These are phyloP conservation scores for Mortierella sp. DNA, from an alignment of 371 early-diverging fungal species.

Conservation along the genomic window DNA sequence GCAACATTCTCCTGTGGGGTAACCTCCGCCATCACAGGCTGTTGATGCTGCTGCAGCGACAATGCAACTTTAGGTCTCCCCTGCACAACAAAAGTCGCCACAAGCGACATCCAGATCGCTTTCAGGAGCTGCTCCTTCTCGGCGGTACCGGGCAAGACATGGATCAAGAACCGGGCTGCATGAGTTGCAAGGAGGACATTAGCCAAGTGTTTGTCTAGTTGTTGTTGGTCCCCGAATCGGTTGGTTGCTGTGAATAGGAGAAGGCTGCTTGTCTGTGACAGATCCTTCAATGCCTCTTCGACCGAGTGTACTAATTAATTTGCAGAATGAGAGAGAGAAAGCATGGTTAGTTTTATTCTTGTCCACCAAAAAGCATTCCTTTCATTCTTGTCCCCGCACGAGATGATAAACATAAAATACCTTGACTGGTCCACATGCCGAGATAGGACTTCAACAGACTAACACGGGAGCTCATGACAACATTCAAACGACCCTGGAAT, in stretches of 20 bases:
- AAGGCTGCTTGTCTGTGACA: constrained; percentile 42
- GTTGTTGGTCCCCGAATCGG: constrained; percentile 48
- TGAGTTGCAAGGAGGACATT: constrained; percentile 45
- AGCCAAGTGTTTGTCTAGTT: constrained; percentile 45
- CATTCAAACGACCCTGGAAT: constrained; percentile 46
- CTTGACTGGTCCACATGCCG: constrained; percentile 50
- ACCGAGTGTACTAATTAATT: constrained; percentile 35
- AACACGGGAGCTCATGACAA: constrained; percentile 52
- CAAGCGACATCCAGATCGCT: constrained; percentile 53
- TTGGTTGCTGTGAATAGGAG: constrained; percentile 46
- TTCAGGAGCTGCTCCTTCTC: constrained; percentile 43
- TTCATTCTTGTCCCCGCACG: background rate
- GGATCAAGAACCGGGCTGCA: constrained; percentile 44
- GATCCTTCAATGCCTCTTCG: constrained; percentile 39
- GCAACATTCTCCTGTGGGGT: constrained; percentile 15
- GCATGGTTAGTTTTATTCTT: background rate
- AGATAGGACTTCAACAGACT: constrained; percentile 52
- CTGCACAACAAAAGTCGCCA: constrained; percentile 49
- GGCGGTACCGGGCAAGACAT: constrained; percentile 22
- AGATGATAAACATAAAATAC: background rate
- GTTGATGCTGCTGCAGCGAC: background rate
- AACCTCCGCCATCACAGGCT: constrained; percentile 23
- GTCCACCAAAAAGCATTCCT: background rate
- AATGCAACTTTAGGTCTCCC: constrained; percentile 28
- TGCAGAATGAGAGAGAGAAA: background rate